Evolutionary conservation across 2,329 filamentous ascomycete genomes (phyloP), one percentile per base, ranked within the genome.

Genomic region (Colletotrichum tropicicola): DNA sequence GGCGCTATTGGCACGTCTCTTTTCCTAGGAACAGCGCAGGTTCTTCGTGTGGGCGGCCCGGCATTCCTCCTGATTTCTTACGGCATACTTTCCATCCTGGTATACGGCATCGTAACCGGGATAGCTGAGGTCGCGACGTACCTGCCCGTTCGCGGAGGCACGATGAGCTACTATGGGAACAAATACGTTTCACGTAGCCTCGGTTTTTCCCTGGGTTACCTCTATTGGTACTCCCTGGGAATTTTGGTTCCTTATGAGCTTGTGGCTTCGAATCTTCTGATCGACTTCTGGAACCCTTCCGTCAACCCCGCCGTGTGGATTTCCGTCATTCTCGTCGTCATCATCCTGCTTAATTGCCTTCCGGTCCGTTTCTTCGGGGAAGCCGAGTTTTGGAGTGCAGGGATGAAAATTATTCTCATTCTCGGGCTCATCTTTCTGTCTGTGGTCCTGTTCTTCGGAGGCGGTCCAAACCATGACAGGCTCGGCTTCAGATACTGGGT

Each of bases 371-470:
- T 56, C 5, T 87, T 87, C 70, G 85, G 85, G 23, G 85, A 88
- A 77, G 75, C 86, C n/a, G 84, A 87, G 68, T 87, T 87, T 67
- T 87, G 83, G 83, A 75, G 87, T 15, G 83, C 82, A 65, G 68
- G 86, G 27, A 75, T 87, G 39, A 87, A 87, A 70, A 81, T 84
- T 23, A 73, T 82, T 32, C 83, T 82, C 10, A 86, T 87, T 57
- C 77, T 85, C 8, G 81, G 88, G 55, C 90, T 91, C 72, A 89
- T 91, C 60, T 81, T 91, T 30, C 79, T 90, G 47, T 85, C 87
- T 2, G 88, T 90, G 21, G 59, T 70, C 6, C 62, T 62, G 48
- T 69, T 56, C 23, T 28, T 30, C 35, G 63, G 59, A 2, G 69
- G 69, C 10, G 67, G 57, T 15, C 68, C 69, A n/a, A 61, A 64